Evolutionary conservation across 2,329 filamentous ascomycete genomes (phyloP).

Genomic region (Fusarium sterilihyphosum): DNA sequence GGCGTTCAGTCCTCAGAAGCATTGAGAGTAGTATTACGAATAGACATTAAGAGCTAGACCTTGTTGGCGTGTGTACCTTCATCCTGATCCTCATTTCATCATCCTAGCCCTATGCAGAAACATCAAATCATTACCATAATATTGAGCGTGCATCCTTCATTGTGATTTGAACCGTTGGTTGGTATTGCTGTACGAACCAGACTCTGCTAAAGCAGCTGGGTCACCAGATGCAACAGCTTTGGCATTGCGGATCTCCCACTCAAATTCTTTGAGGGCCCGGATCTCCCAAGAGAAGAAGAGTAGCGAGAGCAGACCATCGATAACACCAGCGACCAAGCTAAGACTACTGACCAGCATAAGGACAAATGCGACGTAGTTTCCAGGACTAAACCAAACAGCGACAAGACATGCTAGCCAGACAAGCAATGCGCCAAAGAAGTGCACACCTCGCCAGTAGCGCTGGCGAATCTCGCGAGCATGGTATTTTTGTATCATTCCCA

Average conservation of each 20-base stretch:
- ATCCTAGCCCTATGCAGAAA: conserved; percentile 32
- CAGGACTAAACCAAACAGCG: conserved; percentile 86
- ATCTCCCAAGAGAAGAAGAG: conserved; percentile 89
- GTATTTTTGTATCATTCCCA: conserved; percentile 76
- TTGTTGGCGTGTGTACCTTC: conserved; percentile 17
- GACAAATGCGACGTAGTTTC: conserved; percentile 80
- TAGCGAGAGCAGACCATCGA: conserved; percentile 87
- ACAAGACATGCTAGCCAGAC: conserved; percentile 79
- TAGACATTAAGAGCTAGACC: conserved; percentile 41
- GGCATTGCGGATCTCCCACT: conserved; percentile 87
- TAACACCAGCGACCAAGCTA: conserved; percentile 76
- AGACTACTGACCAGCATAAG: conserved; percentile 84
- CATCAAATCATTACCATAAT: conserved; percentile 28
- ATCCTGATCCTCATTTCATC: conserved; percentile 37
- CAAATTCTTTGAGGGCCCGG: conserved; percentile 85
- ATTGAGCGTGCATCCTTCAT: conserved; percentile 17
- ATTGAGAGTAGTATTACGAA: conserved; percentile 36
- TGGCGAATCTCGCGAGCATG: conserved; percentile 76
- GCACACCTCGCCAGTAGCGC: conserved; percentile 73
- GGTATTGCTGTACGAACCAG: conserved; percentile 17
- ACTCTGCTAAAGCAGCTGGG: conserved; percentile 32
- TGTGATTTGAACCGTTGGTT: conserved; percentile 25
- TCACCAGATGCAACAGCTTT: conserved; percentile 54
- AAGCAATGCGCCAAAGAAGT: conserved; percentile 76
- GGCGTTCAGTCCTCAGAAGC: not conserved